Conservation (phyloP, 768 basidiomycete species). For the Tricholoma saponaceum region DNA sequence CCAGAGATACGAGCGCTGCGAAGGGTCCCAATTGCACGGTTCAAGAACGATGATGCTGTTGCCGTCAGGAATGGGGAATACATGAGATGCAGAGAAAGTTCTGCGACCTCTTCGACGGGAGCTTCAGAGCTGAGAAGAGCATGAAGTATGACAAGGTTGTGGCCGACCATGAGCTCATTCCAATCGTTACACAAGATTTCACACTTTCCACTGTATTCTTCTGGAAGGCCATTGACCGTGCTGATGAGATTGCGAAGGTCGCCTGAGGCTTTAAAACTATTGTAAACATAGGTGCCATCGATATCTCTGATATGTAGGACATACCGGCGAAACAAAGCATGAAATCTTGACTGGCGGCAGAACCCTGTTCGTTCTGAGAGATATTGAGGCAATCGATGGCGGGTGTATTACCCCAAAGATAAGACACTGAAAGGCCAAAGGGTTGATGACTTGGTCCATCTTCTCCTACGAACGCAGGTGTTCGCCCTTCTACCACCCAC, state of each 20-base stretch:
- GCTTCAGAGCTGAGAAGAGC: conserved; percentile 21
- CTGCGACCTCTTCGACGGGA: conserved; percentile 24
- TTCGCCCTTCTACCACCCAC: conserved; percentile 23
- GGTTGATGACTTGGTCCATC: not conserved
- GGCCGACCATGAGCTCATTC: conserved; percentile 17
- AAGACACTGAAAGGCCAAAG: not conserved
- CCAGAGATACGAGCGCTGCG: conserved; percentile 10
- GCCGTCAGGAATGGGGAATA: conserved; percentile 27
- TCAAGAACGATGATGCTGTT: conserved; percentile 20
- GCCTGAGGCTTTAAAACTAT: conserved; percentile 16
- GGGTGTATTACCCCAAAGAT: not conserved
- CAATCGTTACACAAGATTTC: conserved; percentile 21
- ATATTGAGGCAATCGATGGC: not conserved
- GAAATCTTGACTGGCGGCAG: not conserved
- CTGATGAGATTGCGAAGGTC: conserved; percentile 28
- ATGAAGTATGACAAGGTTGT: conserved; percentile 21
- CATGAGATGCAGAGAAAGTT: conserved; percentile 29
- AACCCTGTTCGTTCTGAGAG: not conserved
- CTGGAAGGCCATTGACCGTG: conserved; percentile 24
- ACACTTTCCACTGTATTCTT: conserved; percentile 17
- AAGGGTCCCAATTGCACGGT: conserved; percentile 19
- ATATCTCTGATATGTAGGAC: not conserved
- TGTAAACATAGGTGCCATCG: not conserved
- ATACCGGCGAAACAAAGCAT: not conserved
- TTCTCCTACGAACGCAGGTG: conserved; percentile 15